A percentile compares a stretch with the other conserved stretches of the same genome.
phyloP scores from a whole-genome alignment of 2,329 filamentous ascomycete species.

The Hypoxylon sp. region DNA sequence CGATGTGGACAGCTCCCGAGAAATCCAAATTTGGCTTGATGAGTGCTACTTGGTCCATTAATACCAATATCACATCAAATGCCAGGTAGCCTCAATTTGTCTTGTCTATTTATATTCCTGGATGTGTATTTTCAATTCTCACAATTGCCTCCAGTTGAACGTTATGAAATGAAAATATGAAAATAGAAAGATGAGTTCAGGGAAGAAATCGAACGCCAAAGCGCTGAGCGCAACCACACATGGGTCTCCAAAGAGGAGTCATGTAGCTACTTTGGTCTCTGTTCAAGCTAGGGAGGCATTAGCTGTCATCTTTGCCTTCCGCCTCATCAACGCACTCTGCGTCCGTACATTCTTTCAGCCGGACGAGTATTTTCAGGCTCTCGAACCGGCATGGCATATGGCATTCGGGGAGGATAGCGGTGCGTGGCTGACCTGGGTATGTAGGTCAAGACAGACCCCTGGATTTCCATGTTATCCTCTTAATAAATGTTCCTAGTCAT shows the following conservation, averaged over 20 bases:
- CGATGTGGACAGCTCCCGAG: slow-evolving; percentile 46
- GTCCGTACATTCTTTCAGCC: slow-evolving; percentile 96
- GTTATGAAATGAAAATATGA: slow-evolving; percentile 25
- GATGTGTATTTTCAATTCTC: slow-evolving; percentile 3
- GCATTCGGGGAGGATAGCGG: slow-evolving; percentile 82
- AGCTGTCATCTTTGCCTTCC: slow-evolving; percentile 71
- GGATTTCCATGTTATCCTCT: neutral
- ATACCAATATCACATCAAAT: slow-evolving; percentile 28
- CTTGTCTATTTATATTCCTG: slow-evolving; percentile 16
- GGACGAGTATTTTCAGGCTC: slow-evolving; percentile 95
- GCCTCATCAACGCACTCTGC: slow-evolving; percentile 82
- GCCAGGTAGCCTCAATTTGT: slow-evolving; percentile 48
- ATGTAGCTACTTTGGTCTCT: slow-evolving; percentile 47
- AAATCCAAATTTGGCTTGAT: slow-evolving; percentile 46
- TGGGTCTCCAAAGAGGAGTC: slow-evolving; percentile 42
- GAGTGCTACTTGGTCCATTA: slow-evolving; percentile 27
- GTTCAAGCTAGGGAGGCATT: slow-evolving; percentile 55
- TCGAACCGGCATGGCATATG: slow-evolving; percentile 93
- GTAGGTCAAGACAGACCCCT: slow-evolving; percentile 47
- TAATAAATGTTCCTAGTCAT: neutral
- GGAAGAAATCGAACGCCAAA: slow-evolving; percentile 41
- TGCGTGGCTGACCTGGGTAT: slow-evolving; percentile 96
- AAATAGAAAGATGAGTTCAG: slow-evolving; percentile 39
- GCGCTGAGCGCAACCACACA: slow-evolving; percentile 24
- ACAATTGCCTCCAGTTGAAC: neutral